Evolutionary conservation across 2,329 filamentous ascomycete genomes (phyloP).

Genomic region (Madurella mycetomatis): DNA sequence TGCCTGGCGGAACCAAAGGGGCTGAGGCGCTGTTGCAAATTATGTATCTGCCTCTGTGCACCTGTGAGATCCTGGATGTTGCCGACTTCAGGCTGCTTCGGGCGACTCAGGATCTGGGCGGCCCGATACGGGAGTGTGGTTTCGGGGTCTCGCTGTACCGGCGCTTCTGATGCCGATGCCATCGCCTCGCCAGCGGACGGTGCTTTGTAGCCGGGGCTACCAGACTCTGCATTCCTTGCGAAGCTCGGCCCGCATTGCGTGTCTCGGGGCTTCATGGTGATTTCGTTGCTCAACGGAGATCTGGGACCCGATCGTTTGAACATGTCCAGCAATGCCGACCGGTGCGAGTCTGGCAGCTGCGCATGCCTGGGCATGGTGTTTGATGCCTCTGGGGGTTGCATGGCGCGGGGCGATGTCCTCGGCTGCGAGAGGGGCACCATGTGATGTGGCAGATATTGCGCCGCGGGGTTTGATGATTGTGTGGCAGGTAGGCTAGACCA

Average conservation of each 20-base stretch:
- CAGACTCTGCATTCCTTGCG: conserved; percentile 1
- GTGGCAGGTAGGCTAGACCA: conserved; percentile 14
- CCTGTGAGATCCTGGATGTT: conserved; percentile 10
- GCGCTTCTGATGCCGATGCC: conserved; percentile 26
- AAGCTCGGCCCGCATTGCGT: conserved; percentile 20
- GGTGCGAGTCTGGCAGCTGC: conserved; percentile 38
- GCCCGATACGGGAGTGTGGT: conserved; percentile 38
- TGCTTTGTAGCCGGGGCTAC: conserved; percentile 13
- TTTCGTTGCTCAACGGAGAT: conserved; percentile 26
- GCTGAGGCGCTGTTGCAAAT: conserved; percentile 18
- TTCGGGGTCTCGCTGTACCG: conserved; percentile 34
- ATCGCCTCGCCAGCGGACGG: conserved; percentile 27
- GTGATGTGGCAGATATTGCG: conserved; percentile 22
- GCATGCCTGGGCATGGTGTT: conserved; percentile 11
- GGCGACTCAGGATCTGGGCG: conserved; percentile 36
- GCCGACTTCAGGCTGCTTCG: conserved; percentile 27
- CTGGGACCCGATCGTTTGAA: conserved; percentile 43
- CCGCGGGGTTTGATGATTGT: conserved; percentile 18
- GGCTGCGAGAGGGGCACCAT: conserved; percentile 8
- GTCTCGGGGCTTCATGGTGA: conserved; percentile 12
- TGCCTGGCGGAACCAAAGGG: conserved; percentile 23
- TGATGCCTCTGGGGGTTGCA: conserved; percentile 8
- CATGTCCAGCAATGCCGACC: conserved; percentile 48
- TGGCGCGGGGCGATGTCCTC: conserved; percentile 11
- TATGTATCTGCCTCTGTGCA: conserved; percentile 20